Evolutionary conservation across 2,329 filamentous ascomycete species (phyloP).

Genomic region (Colletotrichum horii): DNA sequence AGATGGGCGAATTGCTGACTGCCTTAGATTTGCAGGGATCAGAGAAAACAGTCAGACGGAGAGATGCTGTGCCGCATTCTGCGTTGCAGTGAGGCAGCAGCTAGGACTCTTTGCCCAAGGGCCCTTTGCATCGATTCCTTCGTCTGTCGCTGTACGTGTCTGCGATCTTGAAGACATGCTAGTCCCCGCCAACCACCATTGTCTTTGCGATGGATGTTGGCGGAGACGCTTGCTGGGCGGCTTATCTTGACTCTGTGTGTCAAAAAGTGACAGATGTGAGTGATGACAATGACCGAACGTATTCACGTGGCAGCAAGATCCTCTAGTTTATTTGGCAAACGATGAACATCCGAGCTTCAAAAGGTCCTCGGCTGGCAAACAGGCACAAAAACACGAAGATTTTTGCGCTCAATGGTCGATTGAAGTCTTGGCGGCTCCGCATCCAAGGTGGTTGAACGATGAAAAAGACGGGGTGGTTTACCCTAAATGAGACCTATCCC

Average conservation of each 20-base stretch:
- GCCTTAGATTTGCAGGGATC: neutral
- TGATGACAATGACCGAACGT: neutral
- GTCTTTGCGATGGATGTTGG: neutral
- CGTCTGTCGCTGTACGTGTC: neutral
- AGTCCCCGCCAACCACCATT: neutral
- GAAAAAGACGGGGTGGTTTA: neutral
- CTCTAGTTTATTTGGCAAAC: neutral
- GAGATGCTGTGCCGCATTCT: neutral
- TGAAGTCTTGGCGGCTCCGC: neutral
- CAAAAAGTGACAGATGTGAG: neutral
- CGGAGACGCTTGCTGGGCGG: neutral
- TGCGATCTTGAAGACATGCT: neutral
- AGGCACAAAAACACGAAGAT: neutral
- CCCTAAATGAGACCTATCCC: neutral
- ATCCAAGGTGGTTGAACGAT: neutral
- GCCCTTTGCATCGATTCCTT: neutral
- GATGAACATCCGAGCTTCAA: neutral
- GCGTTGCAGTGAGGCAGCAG: neutral
- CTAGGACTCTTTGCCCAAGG: neutral
- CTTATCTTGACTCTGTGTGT: neutral
- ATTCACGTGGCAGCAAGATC: neutral
- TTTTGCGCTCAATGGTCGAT: neutral
- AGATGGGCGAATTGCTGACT: neutral
- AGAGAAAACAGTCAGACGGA: neutral
- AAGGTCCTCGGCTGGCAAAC: neutral